Conservation (phyloP, 441 rosid genomes). For the Cnidoscolus chayamansa region DNA sequence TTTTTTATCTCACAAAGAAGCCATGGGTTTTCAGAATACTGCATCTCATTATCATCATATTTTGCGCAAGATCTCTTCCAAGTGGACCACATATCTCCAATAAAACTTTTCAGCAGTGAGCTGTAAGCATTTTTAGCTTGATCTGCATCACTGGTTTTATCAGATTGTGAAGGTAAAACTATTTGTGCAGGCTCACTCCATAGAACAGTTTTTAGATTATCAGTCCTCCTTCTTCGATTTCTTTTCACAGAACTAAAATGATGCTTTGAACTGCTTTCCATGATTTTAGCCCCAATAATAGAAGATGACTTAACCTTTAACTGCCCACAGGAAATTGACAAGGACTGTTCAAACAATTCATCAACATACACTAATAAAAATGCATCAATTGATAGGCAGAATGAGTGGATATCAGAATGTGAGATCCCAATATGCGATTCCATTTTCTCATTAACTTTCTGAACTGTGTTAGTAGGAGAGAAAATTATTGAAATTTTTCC, state of each 20-base stretch:
- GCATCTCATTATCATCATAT: slow-evolving; percentile 48
- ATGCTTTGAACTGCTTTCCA: slow-evolving; percentile 31
- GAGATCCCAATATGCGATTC: slow-evolving; percentile 39
- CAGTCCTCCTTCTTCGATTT: slow-evolving; percentile 35
- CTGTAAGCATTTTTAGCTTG: slow-evolving; percentile 35
- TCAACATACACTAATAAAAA: slow-evolving; percentile 43
- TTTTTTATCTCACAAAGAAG: slow-evolving; percentile 61
- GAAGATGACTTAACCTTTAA: slow-evolving; percentile 46
- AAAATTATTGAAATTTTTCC: slow-evolving; percentile 48
- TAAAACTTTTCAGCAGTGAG: slow-evolving; percentile 40
- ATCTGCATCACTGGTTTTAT: slow-evolving; percentile 28
- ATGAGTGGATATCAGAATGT: slow-evolving; percentile 41
- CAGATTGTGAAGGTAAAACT: slow-evolving; percentile 35
- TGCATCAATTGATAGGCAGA: slow-evolving; percentile 54
- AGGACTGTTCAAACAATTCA: slow-evolving; percentile 45
- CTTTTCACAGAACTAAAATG: slow-evolving; percentile 31
- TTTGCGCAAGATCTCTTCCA: slow-evolving; percentile 49
- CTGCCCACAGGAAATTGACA: slow-evolving; percentile 59
- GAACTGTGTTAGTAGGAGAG: slow-evolving; percentile 35
- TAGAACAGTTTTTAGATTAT: slow-evolving; percentile 42
- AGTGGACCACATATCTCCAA: slow-evolving; percentile 63
- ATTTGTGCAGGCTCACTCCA: slow-evolving; percentile 58
- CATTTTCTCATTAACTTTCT: slow-evolving; percentile 32
- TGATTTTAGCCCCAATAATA: slow-evolving; percentile 26
- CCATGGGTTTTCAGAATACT: slow-evolving; percentile 54